Evolutionary conservation across 768 basidiomycete genomes (phyloP), one percentile per base, ranked within the genome.

Genomic region (Hydnomerulius pinastri): DNA sequence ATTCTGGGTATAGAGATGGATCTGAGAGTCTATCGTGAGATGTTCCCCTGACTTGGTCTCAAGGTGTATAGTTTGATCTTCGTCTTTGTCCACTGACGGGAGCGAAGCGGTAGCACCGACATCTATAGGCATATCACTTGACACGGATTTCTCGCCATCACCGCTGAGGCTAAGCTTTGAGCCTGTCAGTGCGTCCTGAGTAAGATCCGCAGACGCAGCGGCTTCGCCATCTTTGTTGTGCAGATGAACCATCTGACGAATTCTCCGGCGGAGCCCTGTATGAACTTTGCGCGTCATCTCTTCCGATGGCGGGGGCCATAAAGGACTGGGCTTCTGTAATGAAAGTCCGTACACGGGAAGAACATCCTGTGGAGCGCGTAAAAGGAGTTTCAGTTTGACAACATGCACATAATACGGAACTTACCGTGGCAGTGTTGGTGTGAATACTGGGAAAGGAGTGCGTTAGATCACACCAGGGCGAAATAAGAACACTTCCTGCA

Each of bases 361-460:
- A 30, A 95, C 76, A 59, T 96, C 92, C 91, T 92, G 38, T 13
- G 8, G 6, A 39, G 35, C 6, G 12, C 12, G 12, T 35, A 12
- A 13, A 20, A 57, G 4, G 21, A 56, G 43, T 28, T 25, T 8
- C 1, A 4, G 28, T 13, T 30, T 12, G 33, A 50, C 27, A 4
- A 17, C 4, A 33, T 44, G n/a, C 23, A 17, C 11, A 18, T 15
- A 24, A 18, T 21, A 32, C 11, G 13, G 13, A 43, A 65, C 77
- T 55, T 58, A 90, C 93, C 43, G 93, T 92, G 3, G 81, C 76
- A 2, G 91, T 93, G 65, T 98, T 98, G 32, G 77, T 72, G 60
- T 91, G 80, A 39, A 95, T 79, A 59, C 90, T 92, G 0, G 92
- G 90, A 68, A 98, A 98, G 0, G 91, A 94, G 67, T 98, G 97